Conservation (phyloP, 768 basidiomycete genomes). For the Psilocybe cubensis region DNA sequence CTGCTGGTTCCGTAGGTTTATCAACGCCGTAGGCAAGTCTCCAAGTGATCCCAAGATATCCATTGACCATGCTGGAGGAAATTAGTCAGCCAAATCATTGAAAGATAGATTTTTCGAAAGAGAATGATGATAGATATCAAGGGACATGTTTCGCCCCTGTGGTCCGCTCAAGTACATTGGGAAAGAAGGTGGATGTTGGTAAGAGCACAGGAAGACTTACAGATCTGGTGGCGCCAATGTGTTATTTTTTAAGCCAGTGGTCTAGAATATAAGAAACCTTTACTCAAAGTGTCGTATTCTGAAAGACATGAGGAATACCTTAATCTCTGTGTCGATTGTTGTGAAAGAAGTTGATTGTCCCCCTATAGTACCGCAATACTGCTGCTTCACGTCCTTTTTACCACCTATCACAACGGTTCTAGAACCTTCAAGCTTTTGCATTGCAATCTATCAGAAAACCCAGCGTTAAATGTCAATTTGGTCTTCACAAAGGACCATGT, state of each 20-base stretch:
- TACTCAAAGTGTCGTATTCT: neutral
- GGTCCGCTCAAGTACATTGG: neutral
- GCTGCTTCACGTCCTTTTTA: slow-evolving; percentile 47
- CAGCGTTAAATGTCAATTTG: neutral
- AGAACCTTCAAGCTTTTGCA: slow-evolving; percentile 59
- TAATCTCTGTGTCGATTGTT: slow-evolving; percentile 62
- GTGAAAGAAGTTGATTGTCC: slow-evolving; percentile 64
- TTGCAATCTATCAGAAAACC: slow-evolving; percentile 46
- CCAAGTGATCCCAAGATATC: slow-evolving; percentile 64
- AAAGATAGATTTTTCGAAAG: too few relatives aligned
- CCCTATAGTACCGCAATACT: slow-evolving; percentile 65
- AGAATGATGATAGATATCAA: too few relatives aligned
- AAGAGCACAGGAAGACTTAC: slow-evolving; percentile 33
- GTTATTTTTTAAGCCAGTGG: slow-evolving; percentile 54
- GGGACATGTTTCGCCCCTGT: neutral
- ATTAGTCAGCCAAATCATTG: too few relatives aligned
- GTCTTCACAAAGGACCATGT: slow-evolving; percentile 11
- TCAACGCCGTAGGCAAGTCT: slow-evolving; percentile 60
- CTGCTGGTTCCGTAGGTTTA: slow-evolving; percentile 57
- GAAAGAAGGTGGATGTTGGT: neutral
- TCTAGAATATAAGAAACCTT: slow-evolving; percentile 31
- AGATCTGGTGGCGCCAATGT: slow-evolving; percentile 63
- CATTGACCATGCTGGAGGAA: slow-evolving; percentile 48
- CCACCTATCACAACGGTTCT: slow-evolving; percentile 61
- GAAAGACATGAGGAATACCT: slow-evolving; percentile 32